Evolutionary conservation across 1,139 yeast species (phyloP).

Genomic region (Hyphopichia burtonii): DNA sequence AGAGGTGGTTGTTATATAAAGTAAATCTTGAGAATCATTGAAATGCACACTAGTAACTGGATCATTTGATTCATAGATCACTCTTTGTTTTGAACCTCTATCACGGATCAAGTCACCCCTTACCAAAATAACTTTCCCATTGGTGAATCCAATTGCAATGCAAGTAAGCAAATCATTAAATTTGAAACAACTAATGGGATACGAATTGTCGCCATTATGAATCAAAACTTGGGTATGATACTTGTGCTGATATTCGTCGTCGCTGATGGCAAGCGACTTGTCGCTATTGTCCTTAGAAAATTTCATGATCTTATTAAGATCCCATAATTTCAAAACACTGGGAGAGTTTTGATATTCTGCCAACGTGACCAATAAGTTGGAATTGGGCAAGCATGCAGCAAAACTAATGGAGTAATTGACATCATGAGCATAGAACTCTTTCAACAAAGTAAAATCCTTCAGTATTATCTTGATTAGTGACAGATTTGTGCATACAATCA

Average conservation of each 20-base stretch:
- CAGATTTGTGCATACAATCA: slow-evolving; percentile 59
- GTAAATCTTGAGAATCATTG: slow-evolving; percentile 40
- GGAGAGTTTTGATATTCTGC: slow-evolving; percentile 78
- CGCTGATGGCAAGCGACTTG: slow-evolving; percentile 11
- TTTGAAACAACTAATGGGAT: slow-evolving; percentile 68
- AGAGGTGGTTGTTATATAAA: slow-evolving; percentile 69
- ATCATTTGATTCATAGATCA: slow-evolving; percentile 67
- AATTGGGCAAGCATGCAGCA: slow-evolving; percentile 46
- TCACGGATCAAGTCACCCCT: slow-evolving; percentile 89
- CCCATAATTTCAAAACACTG: slow-evolving; percentile 69
- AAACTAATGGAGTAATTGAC: slow-evolving; percentile 62
- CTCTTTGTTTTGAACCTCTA: slow-evolving; percentile 84
- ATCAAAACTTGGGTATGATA: slow-evolving; percentile 35
- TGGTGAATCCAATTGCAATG: slow-evolving; percentile 80
- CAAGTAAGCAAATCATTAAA: slow-evolving; percentile 59
- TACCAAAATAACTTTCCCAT: slow-evolving; percentile 78
- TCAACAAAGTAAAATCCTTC: slow-evolving; percentile 42
- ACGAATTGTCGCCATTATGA: slow-evolving; percentile 60
- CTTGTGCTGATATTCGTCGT: slow-evolving; percentile 33
- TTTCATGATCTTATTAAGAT: slow-evolving; percentile 49
- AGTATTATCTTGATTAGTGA: slow-evolving; percentile 62
- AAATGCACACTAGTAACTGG: slow-evolving; percentile 80
- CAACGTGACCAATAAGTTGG: slow-evolving; percentile 60
- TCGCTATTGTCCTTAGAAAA: slow-evolving; percentile 21
- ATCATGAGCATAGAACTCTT: slow-evolving; percentile 63